Conservation (phyloP, 148 eudicot genomes). For the Limonium bicolor region DNA sequence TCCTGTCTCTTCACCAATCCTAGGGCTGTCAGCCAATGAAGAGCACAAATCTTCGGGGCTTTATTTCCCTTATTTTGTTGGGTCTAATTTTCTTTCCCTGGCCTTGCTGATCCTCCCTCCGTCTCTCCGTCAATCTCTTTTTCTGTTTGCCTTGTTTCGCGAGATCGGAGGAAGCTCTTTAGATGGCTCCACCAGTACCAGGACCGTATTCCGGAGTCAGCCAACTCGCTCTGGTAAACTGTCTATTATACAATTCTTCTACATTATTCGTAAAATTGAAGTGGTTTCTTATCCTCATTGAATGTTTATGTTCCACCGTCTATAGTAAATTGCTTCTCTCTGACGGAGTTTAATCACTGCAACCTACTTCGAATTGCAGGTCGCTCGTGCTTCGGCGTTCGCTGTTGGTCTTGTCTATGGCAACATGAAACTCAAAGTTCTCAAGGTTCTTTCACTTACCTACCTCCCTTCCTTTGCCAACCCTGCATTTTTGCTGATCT, state of each 20-base stretch:
- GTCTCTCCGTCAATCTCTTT: not conserved
- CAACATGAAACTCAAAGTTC: slow-evolving; percentile 38
- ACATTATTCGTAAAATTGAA: not conserved
- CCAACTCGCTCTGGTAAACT: not conserved
- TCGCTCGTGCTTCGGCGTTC: slow-evolving; percentile 45
- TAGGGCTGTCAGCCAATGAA: slow-evolving; percentile 5
- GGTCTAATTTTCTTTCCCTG: too few relatives aligned
- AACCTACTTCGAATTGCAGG: slow-evolving; percentile 14
- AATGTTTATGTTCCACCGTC: not conserved
- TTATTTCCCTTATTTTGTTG: too few relatives aligned
- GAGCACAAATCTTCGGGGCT: not conserved
- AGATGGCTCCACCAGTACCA: slow-evolving; percentile 52
- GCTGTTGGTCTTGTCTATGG: slow-evolving; percentile 40
- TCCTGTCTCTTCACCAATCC: not conserved
- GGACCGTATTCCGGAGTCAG: slow-evolving; percentile 11
- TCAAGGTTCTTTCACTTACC: slow-evolving; percentile 19
- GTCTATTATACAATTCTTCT: not conserved
- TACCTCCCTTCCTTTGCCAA: not conserved
- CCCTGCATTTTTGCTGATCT: too few relatives aligned
- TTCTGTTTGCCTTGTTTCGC: not conserved
- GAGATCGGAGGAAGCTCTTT: slow-evolving; percentile 7
- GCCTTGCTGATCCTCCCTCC: too few relatives aligned
- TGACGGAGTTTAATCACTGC: not conserved
- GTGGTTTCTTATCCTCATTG: not conserved
- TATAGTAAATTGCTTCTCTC: not conserved